Evolutionary conservation across 2,329 filamentous ascomycete genomes (phyloP).

Genomic region (Leptographium galeiforme): DNA sequence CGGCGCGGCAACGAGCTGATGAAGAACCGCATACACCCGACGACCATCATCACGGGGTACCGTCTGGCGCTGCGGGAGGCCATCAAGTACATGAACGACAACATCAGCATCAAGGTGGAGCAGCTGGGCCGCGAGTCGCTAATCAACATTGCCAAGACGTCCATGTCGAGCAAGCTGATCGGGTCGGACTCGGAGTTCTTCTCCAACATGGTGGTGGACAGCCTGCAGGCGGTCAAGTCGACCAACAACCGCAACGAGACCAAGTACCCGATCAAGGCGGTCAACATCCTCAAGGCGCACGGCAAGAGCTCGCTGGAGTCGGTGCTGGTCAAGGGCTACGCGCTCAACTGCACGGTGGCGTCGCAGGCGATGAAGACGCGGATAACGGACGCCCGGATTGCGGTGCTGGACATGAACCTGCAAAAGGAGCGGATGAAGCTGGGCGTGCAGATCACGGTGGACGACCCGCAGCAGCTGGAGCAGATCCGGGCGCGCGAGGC

Average conservation of each 20-base stretch:
- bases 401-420: conserved; percentile 91
- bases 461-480: conserved; percentile 93
- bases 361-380: conserved; percentile 96
- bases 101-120: conserved; percentile 92
- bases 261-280: conserved; percentile 98
- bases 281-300: conserved; percentile 97
- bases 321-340: conserved; percentile 86
- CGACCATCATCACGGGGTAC: conserved; percentile 98
- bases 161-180: conserved; percentile 99
- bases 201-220: conserved; percentile 91
- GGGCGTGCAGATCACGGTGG: conserved; percentile 94
- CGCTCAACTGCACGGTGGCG: conserved; percentile 95
- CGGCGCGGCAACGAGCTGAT: conserved; percentile 92
- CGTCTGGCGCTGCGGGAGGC: conserved; percentile 88
- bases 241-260: conserved; percentile 80
- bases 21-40: conserved; percentile 99
- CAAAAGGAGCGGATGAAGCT: conserved; percentile 99
- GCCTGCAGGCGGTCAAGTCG: conserved; percentile 86
- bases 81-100: conserved; percentile 97
- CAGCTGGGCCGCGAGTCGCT: conserved; percentile 80
- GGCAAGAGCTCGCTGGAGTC: conserved; percentile 79
- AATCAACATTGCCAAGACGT: conserved; percentile 92
- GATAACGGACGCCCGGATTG: conserved; percentile 90
- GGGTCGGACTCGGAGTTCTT: conserved; percentile 94
- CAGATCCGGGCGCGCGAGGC: conserved; percentile 90